Evolutionary conservation across 306 rosid genomes (phyloP), one percentile per base, ranked within the genome.

Genomic region (Oxytropis ochrocephala): DNA sequence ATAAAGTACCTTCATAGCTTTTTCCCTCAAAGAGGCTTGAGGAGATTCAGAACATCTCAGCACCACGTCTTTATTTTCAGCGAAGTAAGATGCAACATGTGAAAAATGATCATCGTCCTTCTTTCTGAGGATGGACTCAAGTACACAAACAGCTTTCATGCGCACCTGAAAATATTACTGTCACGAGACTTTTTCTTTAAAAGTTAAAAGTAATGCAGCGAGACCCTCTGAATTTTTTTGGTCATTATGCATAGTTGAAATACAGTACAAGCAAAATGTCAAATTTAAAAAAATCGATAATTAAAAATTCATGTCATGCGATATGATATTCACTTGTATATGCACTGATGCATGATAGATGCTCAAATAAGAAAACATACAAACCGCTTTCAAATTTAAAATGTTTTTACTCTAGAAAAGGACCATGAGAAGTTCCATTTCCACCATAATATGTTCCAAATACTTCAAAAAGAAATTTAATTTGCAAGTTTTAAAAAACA

Each of bases 121-220:
- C 82, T 72, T 91, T 79, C 99, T 85, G 47, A 95, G 78, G 67
- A 95, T 84, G 76, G 99, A 55, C 70, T 95, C 99, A 33, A 95
- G 97, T 68, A 91, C 87, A 74, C 99, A 95, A 48, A 86, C 82
- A 77, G 99, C 96, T 91, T 95, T 95, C 97, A 91, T 89, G 77
- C 97, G 99, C 69, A 89, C 96, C 99, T 94, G 92, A 70, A 69
- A 73, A 79, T 10, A 27, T 54, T 38, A 76, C 57, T 69, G 11
- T 12, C 7, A 42, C 57, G 39, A 76, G 36, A 48, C 14, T 29
- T 33, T 41, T 4, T 11, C 12, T 62, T 41, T 18, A 8, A 4
- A 2, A 24, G 30, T n/a, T 29, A 66, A 11, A 17, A 5, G 49
- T 11, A 16, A 39, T 32, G 16, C 53, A 51, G 48, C 9, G 43